Evolutionary conservation across 495 filamentous ascomycete species (phyloP), one percentile per base, ranked within the genome.

Genomic region (Paragyromitra xinjiangensis): DNA sequence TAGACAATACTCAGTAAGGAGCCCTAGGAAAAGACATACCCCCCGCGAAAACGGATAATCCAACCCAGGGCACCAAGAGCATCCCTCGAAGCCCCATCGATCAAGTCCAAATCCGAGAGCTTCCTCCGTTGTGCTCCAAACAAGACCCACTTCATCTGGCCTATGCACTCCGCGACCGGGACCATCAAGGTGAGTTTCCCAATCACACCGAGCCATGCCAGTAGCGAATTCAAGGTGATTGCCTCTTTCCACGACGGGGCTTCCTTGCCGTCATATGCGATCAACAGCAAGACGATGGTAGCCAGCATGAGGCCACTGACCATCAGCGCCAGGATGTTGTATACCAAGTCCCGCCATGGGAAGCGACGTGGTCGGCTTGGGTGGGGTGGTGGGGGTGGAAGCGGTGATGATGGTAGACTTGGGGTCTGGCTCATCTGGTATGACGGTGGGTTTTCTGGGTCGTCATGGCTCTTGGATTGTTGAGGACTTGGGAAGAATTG

Each of bases 91-190:
- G 79, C 80, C 1, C 71, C 73, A 9, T 78, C 80, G 16, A 76
- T 69, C 19, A 64, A 11, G 22, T 81, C 80, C 56, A 81, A 9
- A 16, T 81, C 80, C 11, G 62, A 64, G 6, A 81, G 64, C 64
- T 73, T 78, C 58, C 78, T 65, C 45, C 50, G 22, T 50, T 55
- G 24, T 9, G 39, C 44, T 3, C 50, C 50, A 19, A 81, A 81
- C n/a, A 81, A 40, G 12, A 70, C 34, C 79, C 79, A 81, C 42
- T 74, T 78, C 48, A 67, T 58, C 65, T 81, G 80, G 9, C 68
- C 42, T 16, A 81, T 77, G 6, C 62, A 73, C 51, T 81, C 79
- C 2, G 73, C 56, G 11, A 81, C 44, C 12, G 61, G 68, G 3
- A 73, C 37, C 45, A 81, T 48, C 11, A 81, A 22, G 1, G 59